These are phyloP conservation scores for Sarcodon aspratus DNA, from an alignment of 768 basidiomycete genomes.

Conservation along the genomic window DNA sequence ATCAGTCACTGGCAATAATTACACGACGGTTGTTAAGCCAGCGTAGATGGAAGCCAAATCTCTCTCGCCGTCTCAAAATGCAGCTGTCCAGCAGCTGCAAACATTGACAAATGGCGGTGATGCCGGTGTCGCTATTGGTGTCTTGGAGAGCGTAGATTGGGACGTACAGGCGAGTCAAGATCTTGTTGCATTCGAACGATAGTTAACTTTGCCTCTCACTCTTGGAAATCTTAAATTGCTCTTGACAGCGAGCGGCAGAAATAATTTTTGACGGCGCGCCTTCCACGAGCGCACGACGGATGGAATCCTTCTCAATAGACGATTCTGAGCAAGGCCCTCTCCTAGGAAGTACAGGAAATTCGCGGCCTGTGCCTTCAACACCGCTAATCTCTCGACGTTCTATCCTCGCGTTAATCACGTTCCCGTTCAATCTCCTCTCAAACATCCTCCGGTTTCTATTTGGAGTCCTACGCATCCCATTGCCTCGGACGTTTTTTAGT, in stretches of 20 bases:
- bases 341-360: constrained; percentile 10
- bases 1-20: too few species aligned
- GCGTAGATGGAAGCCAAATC: constrained; percentile 8
- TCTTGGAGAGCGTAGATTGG: constrained; percentile 57
- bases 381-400: constrained; percentile 18
- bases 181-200: neutral
- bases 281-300: constrained; percentile 11
- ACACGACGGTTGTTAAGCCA: too few species aligned
- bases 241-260: constrained; percentile 44
- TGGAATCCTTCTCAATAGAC: constrained; percentile 37
- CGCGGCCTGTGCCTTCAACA: neutral
- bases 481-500: constrained; percentile 39
- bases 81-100: constrained; percentile 31
- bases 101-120: constrained; percentile 51
- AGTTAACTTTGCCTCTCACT: neutral
- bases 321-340: constrained; percentile 31
- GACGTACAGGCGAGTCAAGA: constrained; percentile 46
- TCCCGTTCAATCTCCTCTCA: constrained; percentile 51
- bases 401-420: constrained; percentile 37
- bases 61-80: constrained; percentile 14
- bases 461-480: constrained; percentile 52
- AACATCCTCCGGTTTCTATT: constrained; percentile 56
- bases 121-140: constrained; percentile 45
- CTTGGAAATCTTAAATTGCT: neutral
- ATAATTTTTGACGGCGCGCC: constrained; percentile 36